These are phyloP conservation scores for Biscogniauxia mediterranea DNA, from an alignment of 2,329 filamentous ascomycete species.

Conservation along the genomic window DNA sequence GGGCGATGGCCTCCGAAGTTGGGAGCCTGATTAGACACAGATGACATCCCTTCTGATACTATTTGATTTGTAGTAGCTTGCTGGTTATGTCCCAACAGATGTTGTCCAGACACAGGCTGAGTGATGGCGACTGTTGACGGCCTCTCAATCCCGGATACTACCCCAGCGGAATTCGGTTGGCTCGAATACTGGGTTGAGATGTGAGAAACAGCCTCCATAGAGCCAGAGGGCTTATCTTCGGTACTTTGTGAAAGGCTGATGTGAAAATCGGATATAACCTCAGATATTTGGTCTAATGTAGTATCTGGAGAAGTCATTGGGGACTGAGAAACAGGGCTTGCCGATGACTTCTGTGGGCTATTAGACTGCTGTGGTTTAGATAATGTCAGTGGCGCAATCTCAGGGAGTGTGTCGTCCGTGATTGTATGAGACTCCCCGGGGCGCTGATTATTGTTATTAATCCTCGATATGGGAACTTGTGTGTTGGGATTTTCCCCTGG, in stretches of 20 bases:
- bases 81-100: background rate
- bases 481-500: background rate
- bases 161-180: background rate
- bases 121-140: background rate
- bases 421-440: slow-evolving; percentile 1
- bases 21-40: background rate
- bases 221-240: slow-evolving; percentile 4
- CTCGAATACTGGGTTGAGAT: background rate
- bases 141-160: background rate
- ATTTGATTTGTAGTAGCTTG: background rate
- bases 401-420: slow-evolving; percentile 13
- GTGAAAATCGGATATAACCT: slow-evolving; percentile 16
- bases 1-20: background rate
- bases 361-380: slow-evolving; percentile 19
- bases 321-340: slow-evolving; percentile 4
- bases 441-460: background rate
- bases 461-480: slow-evolving; percentile 3
- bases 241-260: slow-evolving; percentile 4
- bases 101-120: background rate
- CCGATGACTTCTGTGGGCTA: slow-evolving; percentile 11
- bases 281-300: slow-evolving; percentile 14
- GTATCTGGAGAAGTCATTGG: background rate
- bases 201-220: slow-evolving; percentile 1
- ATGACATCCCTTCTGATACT: background rate
- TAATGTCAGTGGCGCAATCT: slow-evolving; percentile 22